phyloP scores from a whole-genome alignment of 208 protist genomes.

The Perkinsela sp. region DNA sequence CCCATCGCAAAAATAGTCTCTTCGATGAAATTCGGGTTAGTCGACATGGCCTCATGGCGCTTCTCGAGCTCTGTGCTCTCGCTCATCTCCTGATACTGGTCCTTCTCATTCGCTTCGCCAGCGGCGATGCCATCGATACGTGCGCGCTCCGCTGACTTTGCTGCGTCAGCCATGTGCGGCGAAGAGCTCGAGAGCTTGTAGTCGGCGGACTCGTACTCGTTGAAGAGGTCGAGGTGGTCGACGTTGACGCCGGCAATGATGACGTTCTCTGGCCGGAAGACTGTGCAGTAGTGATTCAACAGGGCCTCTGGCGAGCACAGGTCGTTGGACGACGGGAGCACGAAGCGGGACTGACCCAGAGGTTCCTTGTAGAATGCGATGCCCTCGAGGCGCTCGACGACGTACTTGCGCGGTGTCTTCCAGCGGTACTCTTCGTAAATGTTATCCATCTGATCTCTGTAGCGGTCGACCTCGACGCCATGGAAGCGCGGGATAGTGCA shows the following conservation, averaged over 20 bases:
- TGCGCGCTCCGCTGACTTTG: conserved; percentile 28
- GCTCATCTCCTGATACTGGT: conserved; percentile 33
- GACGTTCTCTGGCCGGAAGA: conserved; percentile 28
- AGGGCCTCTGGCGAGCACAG: conserved; percentile 29
- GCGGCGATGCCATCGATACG: conserved; percentile 9
- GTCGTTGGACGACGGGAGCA: conserved; percentile 30
- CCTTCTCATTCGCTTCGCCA: conserved; percentile 18
- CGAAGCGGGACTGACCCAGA: conserved; percentile 29
- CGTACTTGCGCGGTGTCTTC: conserved; percentile 34
- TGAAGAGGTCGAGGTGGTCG: conserved; percentile 21
- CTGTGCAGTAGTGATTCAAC: conserved; percentile 27
- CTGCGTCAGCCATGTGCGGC: conserved; percentile 40
- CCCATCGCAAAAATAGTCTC: conserved; percentile 39
- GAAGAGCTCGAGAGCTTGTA: conserved; percentile 4
- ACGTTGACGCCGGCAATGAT: conserved; percentile 41
- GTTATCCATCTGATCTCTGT: conserved; percentile 58
- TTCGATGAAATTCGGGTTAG: conserved; percentile 38
- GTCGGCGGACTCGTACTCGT: not conserved
- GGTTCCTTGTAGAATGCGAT: conserved; percentile 65
- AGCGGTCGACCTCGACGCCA: conserved; percentile 41
- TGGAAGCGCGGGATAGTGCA: conserved; percentile 39
- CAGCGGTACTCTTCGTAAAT: conserved; percentile 36
- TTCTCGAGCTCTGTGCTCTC: conserved; percentile 23
- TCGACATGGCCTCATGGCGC: conserved; percentile 30
- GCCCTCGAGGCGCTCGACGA: conserved; percentile 30